A percentile compares a stretch with the other conserved stretches of the same genome.
These are phyloP conservation scores for Sporormia fimetaria DNA, from an alignment of 495 filamentous ascomycete genomes.

Conservation along the genomic window DNA sequence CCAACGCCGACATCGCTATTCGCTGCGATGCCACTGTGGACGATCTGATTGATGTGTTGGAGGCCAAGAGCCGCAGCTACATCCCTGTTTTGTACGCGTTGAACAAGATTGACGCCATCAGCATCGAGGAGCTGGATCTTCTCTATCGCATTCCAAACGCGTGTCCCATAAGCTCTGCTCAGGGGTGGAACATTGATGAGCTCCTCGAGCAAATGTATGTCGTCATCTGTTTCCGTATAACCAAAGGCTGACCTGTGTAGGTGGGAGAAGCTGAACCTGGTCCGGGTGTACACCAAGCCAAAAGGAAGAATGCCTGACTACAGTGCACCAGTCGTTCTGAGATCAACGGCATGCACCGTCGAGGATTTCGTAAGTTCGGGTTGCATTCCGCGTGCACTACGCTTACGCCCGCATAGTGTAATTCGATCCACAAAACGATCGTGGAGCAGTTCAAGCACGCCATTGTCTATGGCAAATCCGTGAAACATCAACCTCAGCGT, in stretches of 20 bases:
- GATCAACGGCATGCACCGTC: constrained; percentile 68
- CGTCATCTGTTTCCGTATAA: too few species aligned
- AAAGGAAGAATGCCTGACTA: constrained; percentile 95
- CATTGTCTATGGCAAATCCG: constrained; percentile 92
- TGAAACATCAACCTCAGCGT: constrained; percentile 96
- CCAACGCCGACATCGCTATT: constrained; percentile 94
- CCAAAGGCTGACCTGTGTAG: too few species aligned
- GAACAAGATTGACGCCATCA: constrained; percentile 98
- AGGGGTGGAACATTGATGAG: constrained; percentile 98
- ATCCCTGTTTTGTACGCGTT: constrained; percentile 97
- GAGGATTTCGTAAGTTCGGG: constrained; percentile 80
- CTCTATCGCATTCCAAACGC: constrained; percentile 95
- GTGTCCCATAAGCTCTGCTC: constrained; percentile 91
- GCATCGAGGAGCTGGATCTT: constrained; percentile 92
- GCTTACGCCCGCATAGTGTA: constrained; percentile 55
- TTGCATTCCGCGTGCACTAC: background rate
- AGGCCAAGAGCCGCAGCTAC: constrained; percentile 89
- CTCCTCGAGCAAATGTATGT: constrained; percentile 92
- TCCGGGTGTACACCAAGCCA: constrained; percentile 93
- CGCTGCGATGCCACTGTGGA: constrained; percentile 87
- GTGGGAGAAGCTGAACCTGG: constrained; percentile 91
- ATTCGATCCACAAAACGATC: constrained; percentile 91
- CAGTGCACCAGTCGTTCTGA: constrained; percentile 77
- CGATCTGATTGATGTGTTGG: constrained; percentile 90
- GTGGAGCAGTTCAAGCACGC: constrained; percentile 91